Evolutionary conservation across 805 yeast species (phyloP), one percentile per base, ranked within the genome.

Genomic region (Starmerella kuoi): DNA sequence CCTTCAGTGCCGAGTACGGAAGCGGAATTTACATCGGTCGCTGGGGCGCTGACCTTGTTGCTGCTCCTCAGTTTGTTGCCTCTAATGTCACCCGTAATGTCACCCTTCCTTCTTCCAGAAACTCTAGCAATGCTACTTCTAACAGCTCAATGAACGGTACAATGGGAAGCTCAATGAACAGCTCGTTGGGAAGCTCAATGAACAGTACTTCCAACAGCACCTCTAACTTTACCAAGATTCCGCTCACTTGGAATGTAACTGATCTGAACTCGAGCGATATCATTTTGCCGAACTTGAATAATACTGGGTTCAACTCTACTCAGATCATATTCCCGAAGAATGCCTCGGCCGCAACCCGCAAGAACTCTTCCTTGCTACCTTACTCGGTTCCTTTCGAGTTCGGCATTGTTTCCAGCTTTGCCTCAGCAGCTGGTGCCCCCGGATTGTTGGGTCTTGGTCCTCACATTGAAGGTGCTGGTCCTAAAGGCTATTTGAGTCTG

Each of bases 1-100:
- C 51, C 3, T 70, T 72, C 53, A 37, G 51, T 19, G 71, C 70
- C 40, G 44, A 45, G 17, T 72, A 72, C 44, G 62, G 61, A 14
- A 56, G 59, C 17, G 62, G 63, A 17, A 42, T 50, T 32, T 56
- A 57, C 37, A 42, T 49, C 20, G 64, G 64, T 9, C 45, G 40
- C 41, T 59, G 62, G 62, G 62, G 53, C 17, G 19, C 35, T 23
- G 64, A 60, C 33, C 28, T 42, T 17, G 51, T 59, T 25, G 38
- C 47, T 3, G 47, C 59, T n/a, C 48, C 52, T 21, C 50, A 45
- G 38, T 45, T 44, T 26, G 44, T 47, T 15, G 49, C 44, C 7
- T 22, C 22, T 12, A 24, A 20, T 20, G 15, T 32, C 5, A 12
- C 21, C 24, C 30, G 17, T 20, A 49, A 44, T 27, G 32, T 44